Evolutionary conservation across 2,329 filamentous ascomycete species (phyloP).

Genomic region (Sporothrix mexicana): DNA sequence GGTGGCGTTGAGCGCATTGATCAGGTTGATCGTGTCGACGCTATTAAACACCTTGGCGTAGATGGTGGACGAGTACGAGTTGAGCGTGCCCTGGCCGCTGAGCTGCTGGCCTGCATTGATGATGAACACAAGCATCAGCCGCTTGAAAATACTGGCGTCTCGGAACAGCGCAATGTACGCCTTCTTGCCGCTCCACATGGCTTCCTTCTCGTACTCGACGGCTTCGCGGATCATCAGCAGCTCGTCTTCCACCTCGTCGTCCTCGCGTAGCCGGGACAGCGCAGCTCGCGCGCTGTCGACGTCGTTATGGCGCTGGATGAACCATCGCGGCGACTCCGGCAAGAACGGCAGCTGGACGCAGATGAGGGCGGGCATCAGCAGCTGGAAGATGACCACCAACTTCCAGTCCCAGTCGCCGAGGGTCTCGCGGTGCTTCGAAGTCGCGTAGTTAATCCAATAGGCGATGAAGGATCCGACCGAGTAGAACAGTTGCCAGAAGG

Average conservation of each 20-base stretch:
- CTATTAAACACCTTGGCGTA: constrained; percentile 72
- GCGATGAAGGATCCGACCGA: constrained; percentile 69
- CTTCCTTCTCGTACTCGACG: constrained; percentile 73
- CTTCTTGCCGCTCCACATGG: constrained; percentile 55
- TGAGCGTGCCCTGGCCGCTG: constrained; percentile 73
- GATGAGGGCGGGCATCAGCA: constrained; percentile 69
- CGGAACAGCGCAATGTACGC: constrained; percentile 71
- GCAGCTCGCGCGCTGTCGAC: constrained; percentile 63
- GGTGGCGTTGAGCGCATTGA: constrained; percentile 76
- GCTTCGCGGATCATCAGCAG: constrained; percentile 69
- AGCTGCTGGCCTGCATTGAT: constrained; percentile 75
- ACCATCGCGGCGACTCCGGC: constrained; percentile 72
- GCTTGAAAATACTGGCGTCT: constrained; percentile 70
- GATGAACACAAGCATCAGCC: constrained; percentile 67
- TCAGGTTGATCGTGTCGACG: constrained; percentile 67
- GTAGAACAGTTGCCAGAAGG: constrained; percentile 73
- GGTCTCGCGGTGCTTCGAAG: constrained; percentile 57
- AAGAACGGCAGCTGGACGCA: constrained; percentile 67
- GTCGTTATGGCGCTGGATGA: constrained; percentile 64
- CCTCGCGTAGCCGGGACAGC: constrained; percentile 65
- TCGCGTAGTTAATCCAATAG: constrained; percentile 69
- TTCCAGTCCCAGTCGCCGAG: constrained; percentile 77
- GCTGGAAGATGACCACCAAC: constrained; percentile 74
- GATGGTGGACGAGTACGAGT: constrained; percentile 76
- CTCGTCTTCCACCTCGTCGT: constrained; percentile 71